Conservation (phyloP, 345 rosid species). For the Jatropha curcas region DNA sequence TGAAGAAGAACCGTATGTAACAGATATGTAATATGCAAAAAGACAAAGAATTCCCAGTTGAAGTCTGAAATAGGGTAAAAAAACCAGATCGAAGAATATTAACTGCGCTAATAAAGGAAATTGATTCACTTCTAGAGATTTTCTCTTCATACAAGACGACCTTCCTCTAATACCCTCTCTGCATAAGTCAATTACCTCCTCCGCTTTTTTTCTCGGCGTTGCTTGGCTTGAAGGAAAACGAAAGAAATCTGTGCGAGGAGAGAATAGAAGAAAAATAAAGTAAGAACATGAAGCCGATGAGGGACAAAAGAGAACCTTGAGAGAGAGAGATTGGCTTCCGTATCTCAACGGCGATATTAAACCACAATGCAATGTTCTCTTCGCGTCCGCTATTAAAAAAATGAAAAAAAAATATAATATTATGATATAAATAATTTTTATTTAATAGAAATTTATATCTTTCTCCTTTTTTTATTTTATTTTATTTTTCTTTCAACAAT, state of each 20-base stretch:
- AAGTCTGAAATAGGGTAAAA: background rate
- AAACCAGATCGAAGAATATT: slow-evolving; percentile 2
- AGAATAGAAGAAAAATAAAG: slow-evolving; percentile 25
- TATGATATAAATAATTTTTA: background rate
- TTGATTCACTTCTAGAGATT: background rate
- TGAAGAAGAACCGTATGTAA: background rate
- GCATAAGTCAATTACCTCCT: background rate
- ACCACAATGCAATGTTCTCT: slow-evolving; percentile 38
- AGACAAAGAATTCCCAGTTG: background rate
- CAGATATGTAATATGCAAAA: background rate
- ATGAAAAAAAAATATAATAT: slow-evolving; percentile 3
- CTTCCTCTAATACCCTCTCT: background rate
- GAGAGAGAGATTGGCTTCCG: slow-evolving; percentile 26
- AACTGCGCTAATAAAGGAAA: background rate
- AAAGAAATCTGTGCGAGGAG: slow-evolving; percentile 17
- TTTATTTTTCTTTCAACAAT: background rate
- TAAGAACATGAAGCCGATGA: slow-evolving; percentile 44
- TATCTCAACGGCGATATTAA: slow-evolving; percentile 42
- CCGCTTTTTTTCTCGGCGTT: slow-evolving; percentile 20
- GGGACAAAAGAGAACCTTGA: slow-evolving; percentile 46
- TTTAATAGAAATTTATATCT: background rate
- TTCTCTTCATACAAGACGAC: background rate
- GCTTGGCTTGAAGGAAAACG: slow-evolving; percentile 30
- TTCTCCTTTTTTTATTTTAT: background rate
- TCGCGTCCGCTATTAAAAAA: slow-evolving; percentile 45